These are phyloP conservation scores for Alternaria solani DNA, from an alignment of 2,329 filamentous ascomycete genomes.

Conservation along the genomic window DNA sequence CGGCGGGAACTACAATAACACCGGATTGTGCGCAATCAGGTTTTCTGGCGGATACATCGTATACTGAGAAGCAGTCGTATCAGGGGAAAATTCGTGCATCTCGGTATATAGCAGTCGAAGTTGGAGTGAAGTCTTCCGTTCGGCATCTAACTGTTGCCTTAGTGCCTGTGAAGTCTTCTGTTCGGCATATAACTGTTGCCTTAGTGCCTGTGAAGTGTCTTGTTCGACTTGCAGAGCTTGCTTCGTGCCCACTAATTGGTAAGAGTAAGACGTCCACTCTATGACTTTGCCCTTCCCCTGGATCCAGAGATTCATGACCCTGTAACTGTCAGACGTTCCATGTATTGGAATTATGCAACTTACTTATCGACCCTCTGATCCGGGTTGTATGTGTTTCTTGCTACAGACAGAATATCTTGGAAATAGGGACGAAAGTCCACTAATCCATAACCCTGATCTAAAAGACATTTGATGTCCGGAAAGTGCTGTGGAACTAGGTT, in stretches of 20 bases:
- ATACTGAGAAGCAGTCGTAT: background rate
- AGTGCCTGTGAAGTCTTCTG: background rate
- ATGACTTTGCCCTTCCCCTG: background rate
- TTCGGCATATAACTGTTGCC: background rate
- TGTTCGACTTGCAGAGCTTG: background rate
- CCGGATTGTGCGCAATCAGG: background rate
- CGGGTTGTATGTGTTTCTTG: background rate
- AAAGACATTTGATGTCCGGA: background rate
- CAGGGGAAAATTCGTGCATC: background rate
- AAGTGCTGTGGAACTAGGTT: background rate
- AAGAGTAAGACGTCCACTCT: background rate
- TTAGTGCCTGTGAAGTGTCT: background rate
- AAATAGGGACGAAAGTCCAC: background rate
- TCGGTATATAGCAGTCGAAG: background rate
- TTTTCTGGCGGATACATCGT: background rate
- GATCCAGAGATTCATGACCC: background rate
- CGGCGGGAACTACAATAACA: background rate
- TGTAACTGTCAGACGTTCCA: background rate
- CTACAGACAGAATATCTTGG: background rate
- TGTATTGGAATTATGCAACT: background rate
- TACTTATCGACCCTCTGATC: background rate
- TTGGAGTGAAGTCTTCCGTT: background rate
- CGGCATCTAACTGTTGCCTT: background rate
- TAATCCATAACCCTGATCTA: background rate
- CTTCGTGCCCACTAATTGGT: background rate